These are phyloP conservation scores for Rhodotorula toruloides DNA, from an alignment of 768 basidiomycete genomes.

Conservation along the genomic window DNA sequence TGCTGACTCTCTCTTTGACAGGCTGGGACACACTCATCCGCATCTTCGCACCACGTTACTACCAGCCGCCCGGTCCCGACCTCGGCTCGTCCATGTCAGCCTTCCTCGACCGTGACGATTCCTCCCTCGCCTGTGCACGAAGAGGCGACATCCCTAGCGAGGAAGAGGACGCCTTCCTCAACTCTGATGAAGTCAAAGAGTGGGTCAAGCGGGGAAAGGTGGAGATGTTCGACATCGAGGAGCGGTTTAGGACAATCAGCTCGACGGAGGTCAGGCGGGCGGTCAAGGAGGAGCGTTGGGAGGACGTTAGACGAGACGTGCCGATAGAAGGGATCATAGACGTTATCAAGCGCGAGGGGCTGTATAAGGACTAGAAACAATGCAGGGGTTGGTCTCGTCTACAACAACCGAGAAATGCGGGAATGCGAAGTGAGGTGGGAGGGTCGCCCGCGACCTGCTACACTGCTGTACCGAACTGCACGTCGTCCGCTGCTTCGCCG, in stretches of 20 bases:
- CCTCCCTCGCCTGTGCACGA: conserved; percentile 63
- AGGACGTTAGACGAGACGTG: conserved; percentile 20
- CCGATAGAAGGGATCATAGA: conserved; percentile 13
- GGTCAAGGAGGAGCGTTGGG: conserved; percentile 44
- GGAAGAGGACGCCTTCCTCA: conserved; percentile 45
- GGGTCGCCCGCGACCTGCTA: background rate
- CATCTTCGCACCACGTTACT: conserved; percentile 70
- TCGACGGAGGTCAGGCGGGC: conserved; percentile 63
- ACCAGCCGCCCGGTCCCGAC: conserved; percentile 48
- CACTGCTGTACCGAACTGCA: conserved; percentile 4
- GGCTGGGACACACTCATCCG: conserved; percentile 82
- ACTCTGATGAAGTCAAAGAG: conserved; percentile 49
- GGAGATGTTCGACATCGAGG: conserved; percentile 59
- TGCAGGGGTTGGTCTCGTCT: too few relatives aligned
- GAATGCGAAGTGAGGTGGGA: too few relatives aligned
- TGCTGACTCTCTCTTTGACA: conserved; percentile 49
- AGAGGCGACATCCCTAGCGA: conserved; percentile 48
- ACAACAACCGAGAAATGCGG: too few relatives aligned
- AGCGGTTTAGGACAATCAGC: conserved; percentile 57
- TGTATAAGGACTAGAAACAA: background rate
- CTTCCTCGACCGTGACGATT: conserved; percentile 61
- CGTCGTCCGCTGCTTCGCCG: conserved; percentile 2
- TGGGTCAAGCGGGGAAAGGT: conserved; percentile 54
- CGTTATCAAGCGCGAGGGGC: conserved; percentile 1
- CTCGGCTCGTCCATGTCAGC: conserved; percentile 58